These are phyloP conservation scores for Phytophthora ramorum DNA, from an alignment of 352 stramenopile genomes.

Conservation along the genomic window DNA sequence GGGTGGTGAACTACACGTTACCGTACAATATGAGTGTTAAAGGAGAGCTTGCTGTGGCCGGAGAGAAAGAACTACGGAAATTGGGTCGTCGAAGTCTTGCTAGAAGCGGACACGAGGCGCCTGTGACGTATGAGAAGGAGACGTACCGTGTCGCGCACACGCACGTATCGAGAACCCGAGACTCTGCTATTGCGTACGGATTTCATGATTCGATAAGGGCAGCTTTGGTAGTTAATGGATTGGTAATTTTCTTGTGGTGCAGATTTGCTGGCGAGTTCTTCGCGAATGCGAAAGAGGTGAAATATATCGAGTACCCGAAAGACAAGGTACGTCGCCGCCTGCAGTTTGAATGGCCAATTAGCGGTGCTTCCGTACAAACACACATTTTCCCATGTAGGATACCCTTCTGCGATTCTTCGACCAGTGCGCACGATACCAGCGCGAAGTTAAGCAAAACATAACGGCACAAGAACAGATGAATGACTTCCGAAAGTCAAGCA, in stretches of 20 bases:
- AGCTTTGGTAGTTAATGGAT: background rate
- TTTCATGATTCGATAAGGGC: background rate
- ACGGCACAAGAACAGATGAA: slow-evolving; percentile 35
- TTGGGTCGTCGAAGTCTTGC: slow-evolving; percentile 38
- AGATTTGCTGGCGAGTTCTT: slow-evolving; percentile 70
- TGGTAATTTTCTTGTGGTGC: background rate
- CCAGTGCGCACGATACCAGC: slow-evolving; percentile 55
- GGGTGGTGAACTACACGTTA: slow-evolving; percentile 70
- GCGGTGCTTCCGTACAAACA: background rate
- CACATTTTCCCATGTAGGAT: slow-evolving; percentile 32
- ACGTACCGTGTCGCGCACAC: slow-evolving; percentile 66
- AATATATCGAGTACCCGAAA: slow-evolving; percentile 51
- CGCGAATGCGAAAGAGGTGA: slow-evolving; percentile 46
- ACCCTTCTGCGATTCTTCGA: slow-evolving; percentile 68
- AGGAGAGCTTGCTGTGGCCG: slow-evolving; percentile 47
- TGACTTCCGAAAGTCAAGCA: slow-evolving; percentile 40
- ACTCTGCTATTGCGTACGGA: slow-evolving; percentile 63
- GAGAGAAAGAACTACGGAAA: slow-evolving; percentile 45
- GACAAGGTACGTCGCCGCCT: slow-evolving; percentile 40
- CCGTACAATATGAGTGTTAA: slow-evolving; percentile 69
- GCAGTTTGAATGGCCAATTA: background rate
- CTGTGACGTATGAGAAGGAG: slow-evolving; percentile 37
- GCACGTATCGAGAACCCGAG: slow-evolving; percentile 53
- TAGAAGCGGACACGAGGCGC: slow-evolving; percentile 26
- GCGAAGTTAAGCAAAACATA: slow-evolving; percentile 54